Evolutionary conservation across 2,329 filamentous ascomycete species (phyloP).

Genomic region (Pleurostoma richardsiae): DNA sequence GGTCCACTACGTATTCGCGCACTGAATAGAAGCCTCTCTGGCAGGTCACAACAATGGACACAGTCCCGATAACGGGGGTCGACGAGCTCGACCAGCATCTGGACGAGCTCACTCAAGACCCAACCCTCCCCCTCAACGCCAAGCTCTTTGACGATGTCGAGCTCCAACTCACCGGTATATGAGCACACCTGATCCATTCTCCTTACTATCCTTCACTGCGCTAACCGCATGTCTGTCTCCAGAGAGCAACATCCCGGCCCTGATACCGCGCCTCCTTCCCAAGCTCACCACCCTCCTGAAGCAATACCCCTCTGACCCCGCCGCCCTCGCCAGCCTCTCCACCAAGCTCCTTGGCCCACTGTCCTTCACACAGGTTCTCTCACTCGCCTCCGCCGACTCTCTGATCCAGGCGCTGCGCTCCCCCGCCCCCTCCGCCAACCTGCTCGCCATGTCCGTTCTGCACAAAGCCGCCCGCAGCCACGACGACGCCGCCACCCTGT

Average conservation of each 20-base stretch:
- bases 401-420: conserved; percentile 49
- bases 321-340: conserved; percentile 44
- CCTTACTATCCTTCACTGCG: neutral
- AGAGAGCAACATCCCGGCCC: conserved; percentile 47
- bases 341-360: conserved; percentile 52
- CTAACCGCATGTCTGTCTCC: neutral
- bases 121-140: conserved; percentile 33
- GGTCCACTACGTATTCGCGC: too few relatives aligned
- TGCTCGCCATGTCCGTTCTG: conserved; percentile 52
- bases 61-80: conserved; percentile 44
- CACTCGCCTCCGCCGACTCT: conserved; percentile 44
- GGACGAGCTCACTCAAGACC: conserved; percentile 38
- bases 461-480: conserved; percentile 47
- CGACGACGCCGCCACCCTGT: conserved; percentile 44
- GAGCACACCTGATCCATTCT: conserved; percentile 1
- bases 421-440: conserved; percentile 48
- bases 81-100: conserved; percentile 51
- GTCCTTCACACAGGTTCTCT: conserved; percentile 43
- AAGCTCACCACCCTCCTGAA: conserved; percentile 48
- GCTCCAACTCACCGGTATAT: conserved; percentile 50
- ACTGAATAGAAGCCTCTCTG: neutral
- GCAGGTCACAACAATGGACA: conserved; percentile 25
- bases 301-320: conserved; percentile 43
- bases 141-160: conserved; percentile 55
- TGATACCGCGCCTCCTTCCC: conserved; percentile 49